Base-by-base conservation (phyloP, 345 rosid species). In the Pseudoturritis turrita region DNA sequence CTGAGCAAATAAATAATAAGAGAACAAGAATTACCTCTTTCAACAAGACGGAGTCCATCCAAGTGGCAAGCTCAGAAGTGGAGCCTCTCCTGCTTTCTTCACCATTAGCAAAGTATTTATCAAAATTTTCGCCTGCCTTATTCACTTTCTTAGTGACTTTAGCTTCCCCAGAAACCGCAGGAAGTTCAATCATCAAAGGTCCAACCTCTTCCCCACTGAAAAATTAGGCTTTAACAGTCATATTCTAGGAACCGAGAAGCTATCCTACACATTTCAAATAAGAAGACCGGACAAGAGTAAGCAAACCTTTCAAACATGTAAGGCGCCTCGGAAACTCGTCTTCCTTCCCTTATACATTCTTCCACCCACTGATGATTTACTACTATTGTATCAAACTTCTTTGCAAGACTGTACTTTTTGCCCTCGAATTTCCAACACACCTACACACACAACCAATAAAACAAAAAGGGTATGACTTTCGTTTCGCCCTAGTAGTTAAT, bases 291-390 rank as follows among this genome's bases (percentile, higher is more conserved):
- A 33, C 15, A 53, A 9, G 25, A 35, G 49, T 4, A 65, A 52
- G 6, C 73, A 59, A 44, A 91, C 99, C 99, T 85, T 72, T 82
- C 79, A 70, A 76, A 57, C 72, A 43, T 78, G 64, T 89, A 91
- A 29, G 94, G 88, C 13, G 53, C 61, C 77, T 89, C 97, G 0
- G 88, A 78, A 29, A 91, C 82, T 71, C 85, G 87, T 59, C 73
- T 80, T 36, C 87, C 83, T 81, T 83, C 71, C 82, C 74, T 87
- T 40, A 87, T 22, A 29, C 98, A 95, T 60, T 89, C 92, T 79
- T 89, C 94, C 0, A 95, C 69, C 99, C 99, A 95, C 31, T 77
- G 82, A 78, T 95, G 98, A 67, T 91, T 91, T 0, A 95, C 94
- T 2, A 88, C 65, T 17, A 50, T 56, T 0, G 86, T 82, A 56